Evolutionary conservation across 331 rosid species (phyloP).

Genomic region (Erythrophleum ivorense): DNA sequence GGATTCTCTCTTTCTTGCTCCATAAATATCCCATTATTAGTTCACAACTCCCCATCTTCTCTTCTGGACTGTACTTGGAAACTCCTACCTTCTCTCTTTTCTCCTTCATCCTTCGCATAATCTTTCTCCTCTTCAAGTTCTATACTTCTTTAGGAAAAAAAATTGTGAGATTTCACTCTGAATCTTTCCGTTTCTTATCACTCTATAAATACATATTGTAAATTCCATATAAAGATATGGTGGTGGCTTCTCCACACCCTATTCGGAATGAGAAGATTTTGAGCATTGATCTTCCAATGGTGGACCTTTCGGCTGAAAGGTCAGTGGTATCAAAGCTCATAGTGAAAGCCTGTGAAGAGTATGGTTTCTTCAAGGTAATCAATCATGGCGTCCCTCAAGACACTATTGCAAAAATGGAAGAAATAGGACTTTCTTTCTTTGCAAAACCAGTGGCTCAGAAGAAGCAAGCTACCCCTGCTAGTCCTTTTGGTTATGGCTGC

Average conservation of each 20-base stretch:
- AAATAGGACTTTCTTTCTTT: constrained; percentile 64
- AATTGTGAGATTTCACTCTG: neutral
- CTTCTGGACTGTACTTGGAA: constrained; percentile 4
- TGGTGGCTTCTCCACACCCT: constrained; percentile 55
- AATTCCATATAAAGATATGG: constrained; percentile 46
- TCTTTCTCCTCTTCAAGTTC: neutral
- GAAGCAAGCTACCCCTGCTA: constrained; percentile 48
- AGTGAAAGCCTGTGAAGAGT: constrained; percentile 70
- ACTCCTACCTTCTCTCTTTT: neutral
- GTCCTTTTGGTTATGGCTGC: constrained; percentile 73
- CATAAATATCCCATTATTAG: constrained; percentile 48
- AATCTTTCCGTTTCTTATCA: neutral
- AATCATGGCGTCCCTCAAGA: constrained; percentile 72
- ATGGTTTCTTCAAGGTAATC: constrained; percentile 80
- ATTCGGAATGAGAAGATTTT: constrained; percentile 48
- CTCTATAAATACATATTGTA: neutral
- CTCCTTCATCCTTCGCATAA: neutral
- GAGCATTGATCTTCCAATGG: constrained; percentile 62
- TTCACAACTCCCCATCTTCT: constrained; percentile 29
- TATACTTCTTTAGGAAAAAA: neutral
- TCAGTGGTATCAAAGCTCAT: constrained; percentile 47
- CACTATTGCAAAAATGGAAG: constrained; percentile 55
- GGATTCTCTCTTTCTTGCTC: constrained; percentile 8
- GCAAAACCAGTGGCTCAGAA: constrained; percentile 56
- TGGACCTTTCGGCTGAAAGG: constrained; percentile 60